A percentile compares a stretch with the other conserved stretches of the same genome.
These are phyloP conservation scores for Pyracantha coccinea DNA, from an alignment of 331 rosid species.

Conservation along the genomic window DNA sequence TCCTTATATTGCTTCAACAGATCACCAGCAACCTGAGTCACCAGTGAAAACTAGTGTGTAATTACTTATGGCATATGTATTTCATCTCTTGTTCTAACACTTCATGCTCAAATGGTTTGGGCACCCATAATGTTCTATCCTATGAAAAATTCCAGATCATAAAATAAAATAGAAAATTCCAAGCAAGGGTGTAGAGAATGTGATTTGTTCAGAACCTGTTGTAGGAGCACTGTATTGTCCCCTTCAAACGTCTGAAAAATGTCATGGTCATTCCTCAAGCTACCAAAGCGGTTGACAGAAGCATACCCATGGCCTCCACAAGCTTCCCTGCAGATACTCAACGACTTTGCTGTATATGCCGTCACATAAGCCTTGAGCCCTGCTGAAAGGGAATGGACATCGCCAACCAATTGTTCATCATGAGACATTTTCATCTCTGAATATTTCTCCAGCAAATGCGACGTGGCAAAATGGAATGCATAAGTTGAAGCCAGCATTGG, in stretches of 20 bases:
- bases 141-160: not conserved
- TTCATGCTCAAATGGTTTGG: not conserved
- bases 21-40: conserved; percentile 73
- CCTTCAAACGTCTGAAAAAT: conserved; percentile 99
- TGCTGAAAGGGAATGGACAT: conserved; percentile 86
- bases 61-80: not conserved
- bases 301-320: conserved; percentile 99
- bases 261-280: conserved; percentile 91
- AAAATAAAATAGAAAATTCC: not conserved
- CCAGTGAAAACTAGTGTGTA: not conserved
- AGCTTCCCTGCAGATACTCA: conserved; percentile 91
- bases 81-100: not conserved
- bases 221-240: conserved; percentile 95
- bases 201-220: conserved; percentile 54
- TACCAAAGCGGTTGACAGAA: conserved; percentile 85
- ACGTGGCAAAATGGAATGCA: conserved; percentile 78
- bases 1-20: conserved; percentile 77
- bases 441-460: conserved; percentile 62
- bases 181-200: not conserved
- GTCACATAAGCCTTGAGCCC: conserved; percentile 95
- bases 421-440: conserved; percentile 73
- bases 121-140: not conserved
- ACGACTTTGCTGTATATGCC: conserved; percentile 77
- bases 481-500: conserved; percentile 97
- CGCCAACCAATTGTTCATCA: conserved; percentile 75